phyloP scores from a whole-genome alignment of 2,329 filamentous ascomycete genomes.

The Aspergillus vadensis region DNA sequence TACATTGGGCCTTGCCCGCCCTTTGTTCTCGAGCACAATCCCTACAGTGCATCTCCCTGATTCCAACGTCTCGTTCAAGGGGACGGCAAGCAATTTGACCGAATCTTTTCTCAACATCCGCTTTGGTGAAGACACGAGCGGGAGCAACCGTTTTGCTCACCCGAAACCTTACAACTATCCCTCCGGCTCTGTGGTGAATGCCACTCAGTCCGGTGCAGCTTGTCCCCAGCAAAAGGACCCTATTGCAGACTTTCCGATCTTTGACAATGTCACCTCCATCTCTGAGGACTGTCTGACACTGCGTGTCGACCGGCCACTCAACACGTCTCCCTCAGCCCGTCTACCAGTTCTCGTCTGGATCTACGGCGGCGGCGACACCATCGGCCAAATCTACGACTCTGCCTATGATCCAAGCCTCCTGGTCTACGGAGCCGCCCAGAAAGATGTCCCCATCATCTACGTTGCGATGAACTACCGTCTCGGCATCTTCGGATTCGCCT shows the following conservation, averaged over 20 bases:
- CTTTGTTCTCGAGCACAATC: not conserved
- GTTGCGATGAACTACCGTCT: slow-evolving; percentile 3
- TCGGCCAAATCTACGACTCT: not conserved
- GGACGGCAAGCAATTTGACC: not conserved
- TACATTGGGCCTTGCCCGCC: not conserved
- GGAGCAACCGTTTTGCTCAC: not conserved
- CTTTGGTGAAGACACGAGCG: not conserved
- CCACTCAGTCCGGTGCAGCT: not conserved
- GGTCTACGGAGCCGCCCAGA: not conserved
- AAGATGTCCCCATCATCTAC: not conserved
- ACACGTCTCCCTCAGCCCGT: not conserved
- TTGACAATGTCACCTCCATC: not conserved
- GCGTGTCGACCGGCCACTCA: not conserved
- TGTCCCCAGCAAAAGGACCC: not conserved
- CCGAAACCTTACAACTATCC: not conserved
- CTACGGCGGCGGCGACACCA: not conserved
- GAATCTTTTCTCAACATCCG: not conserved
- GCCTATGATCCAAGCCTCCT: not conserved
- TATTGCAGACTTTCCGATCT: not conserved
- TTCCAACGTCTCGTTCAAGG: not conserved
- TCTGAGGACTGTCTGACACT: slow-evolving; percentile 2
- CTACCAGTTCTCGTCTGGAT: slow-evolving; percentile 6
- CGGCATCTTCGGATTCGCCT: not conserved
- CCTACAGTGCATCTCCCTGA: not conserved
- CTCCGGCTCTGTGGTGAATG: not conserved